phyloP scores from a whole-genome alignment of 108 stramenopile genomes.

The Parietichytrium sp. region DNA sequence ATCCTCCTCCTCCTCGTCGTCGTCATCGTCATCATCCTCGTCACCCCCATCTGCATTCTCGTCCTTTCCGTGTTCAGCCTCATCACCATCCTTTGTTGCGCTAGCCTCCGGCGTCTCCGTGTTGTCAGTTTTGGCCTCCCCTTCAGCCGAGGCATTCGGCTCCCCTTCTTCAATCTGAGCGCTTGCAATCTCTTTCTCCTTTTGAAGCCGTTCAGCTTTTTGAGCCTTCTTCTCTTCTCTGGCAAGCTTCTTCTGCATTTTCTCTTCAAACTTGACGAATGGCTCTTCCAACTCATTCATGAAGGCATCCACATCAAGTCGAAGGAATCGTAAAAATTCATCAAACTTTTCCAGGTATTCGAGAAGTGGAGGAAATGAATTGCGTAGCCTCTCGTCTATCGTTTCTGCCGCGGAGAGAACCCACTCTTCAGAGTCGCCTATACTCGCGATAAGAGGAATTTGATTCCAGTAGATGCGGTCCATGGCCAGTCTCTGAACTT shows the following conservation, averaged over 20 bases:
- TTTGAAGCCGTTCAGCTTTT: conserved; percentile 44
- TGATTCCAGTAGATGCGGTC: conserved; percentile 60
- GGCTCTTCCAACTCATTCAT: conserved; percentile 42
- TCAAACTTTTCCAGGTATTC: conserved; percentile 50
- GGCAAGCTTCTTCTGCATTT: neutral
- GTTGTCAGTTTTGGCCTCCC: too few relatives aligned
- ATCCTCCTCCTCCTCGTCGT: conserved; percentile 31
- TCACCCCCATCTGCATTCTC: neutral
- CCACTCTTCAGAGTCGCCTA: neutral
- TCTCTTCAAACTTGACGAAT: neutral
- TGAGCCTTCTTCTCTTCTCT: neutral
- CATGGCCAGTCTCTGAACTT: conserved; percentile 66
- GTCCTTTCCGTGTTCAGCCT: too few relatives aligned
- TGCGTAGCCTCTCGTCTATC: too few relatives aligned
- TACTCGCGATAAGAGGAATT: conserved; percentile 36
- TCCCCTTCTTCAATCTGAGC: neutral
- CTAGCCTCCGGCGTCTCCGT: too few relatives aligned
- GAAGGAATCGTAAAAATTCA: conserved; percentile 48
- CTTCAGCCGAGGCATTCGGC: neutral
- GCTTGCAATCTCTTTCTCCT: conserved; percentile 40
- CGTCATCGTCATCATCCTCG: conserved; percentile 7
- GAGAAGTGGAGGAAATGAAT: conserved; percentile 9
- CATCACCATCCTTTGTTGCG: neutral
- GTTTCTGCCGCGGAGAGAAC: conserved; percentile 1
- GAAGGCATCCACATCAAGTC: conserved; percentile 59